phyloP scores from a whole-genome alignment of 2,329 filamentous ascomycete genomes.

The Aulographum hederae region DNA sequence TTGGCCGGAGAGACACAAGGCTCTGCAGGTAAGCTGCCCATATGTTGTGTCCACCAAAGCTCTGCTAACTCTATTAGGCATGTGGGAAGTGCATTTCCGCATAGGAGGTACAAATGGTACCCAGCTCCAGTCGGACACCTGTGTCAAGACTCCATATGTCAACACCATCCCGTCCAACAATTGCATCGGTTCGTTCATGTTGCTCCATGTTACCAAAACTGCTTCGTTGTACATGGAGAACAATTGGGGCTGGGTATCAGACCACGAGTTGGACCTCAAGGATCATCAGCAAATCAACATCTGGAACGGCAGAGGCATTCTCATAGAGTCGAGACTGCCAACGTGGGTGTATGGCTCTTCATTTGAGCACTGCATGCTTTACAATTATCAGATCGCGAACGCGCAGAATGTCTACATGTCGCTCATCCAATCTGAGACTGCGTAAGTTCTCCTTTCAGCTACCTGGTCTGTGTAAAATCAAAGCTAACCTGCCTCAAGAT shows the following conservation, averaged over 20 bases:
- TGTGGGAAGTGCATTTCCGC: conserved; percentile 81
- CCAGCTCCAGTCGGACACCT: conserved; percentile 56
- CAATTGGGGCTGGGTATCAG: conserved; percentile 80
- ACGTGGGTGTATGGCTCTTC: conserved; percentile 46
- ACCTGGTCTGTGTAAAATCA: not conserved
- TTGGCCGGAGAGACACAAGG: conserved; percentile 27
- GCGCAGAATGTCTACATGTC: conserved; percentile 68
- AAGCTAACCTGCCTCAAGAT: conserved; percentile 12
- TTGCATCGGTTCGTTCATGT: conserved; percentile 54
- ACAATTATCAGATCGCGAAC: conserved; percentile 70
- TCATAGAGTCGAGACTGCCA: conserved; percentile 38
- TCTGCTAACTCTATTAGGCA: too few relatives aligned
- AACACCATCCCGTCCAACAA: conserved; percentile 36
- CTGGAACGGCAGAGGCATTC: conserved; percentile 69
- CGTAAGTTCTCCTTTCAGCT: conserved; percentile 29
- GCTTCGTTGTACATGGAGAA: conserved; percentile 67
- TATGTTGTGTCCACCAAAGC: too few relatives aligned
- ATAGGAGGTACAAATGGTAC: conserved; percentile 68
- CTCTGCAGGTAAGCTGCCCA: conserved; percentile 20
- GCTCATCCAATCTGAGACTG: conserved; percentile 76
- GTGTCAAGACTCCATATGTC: conserved; percentile 53
- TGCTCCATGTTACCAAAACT: conserved; percentile 29
- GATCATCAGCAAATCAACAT: conserved; percentile 62
- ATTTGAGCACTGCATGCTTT: conserved; percentile 40
- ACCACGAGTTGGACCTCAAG: conserved; percentile 67